Percentiles rank a stretch among this genome's conserved stretches.
phyloP scores from a whole-genome alignment of 164 flowering plant genomes.

The Nelumbo lutea region DNA sequence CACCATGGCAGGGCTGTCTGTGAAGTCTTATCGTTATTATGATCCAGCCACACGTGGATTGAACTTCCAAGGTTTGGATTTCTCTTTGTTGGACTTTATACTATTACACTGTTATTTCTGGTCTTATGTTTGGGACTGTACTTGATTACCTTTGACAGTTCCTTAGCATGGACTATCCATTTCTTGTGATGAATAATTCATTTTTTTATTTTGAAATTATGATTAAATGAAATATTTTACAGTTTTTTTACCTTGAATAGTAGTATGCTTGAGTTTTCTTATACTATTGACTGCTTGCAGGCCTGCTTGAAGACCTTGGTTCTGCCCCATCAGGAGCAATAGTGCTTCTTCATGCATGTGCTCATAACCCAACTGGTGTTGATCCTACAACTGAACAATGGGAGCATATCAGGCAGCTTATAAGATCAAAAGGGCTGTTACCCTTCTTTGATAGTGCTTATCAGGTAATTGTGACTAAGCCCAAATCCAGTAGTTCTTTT shows the following conservation, averaged over 20 bases:
- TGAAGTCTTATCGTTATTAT: constrained; percentile 87
- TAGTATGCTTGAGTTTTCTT: neutral
- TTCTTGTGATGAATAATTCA: neutral
- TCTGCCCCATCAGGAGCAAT: constrained; percentile 88
- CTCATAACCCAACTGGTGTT: constrained; percentile 99
- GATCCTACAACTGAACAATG: constrained; percentile 93
- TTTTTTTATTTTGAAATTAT: neutral
- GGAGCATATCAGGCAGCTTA: constrained; percentile 88
- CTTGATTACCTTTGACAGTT: neutral
- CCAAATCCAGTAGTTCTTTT: neutral
- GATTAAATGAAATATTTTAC: neutral
- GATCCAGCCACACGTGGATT: constrained; percentile 92
- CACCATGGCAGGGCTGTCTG: constrained; percentile 73
- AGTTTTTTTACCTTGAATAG: neutral
- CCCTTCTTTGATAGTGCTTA: constrained; percentile 99
- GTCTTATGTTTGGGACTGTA: neutral
- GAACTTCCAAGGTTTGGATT: constrained; percentile 63
- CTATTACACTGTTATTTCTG: neutral
- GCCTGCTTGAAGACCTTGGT: constrained; percentile 82
- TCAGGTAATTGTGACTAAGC: constrained; percentile 45
- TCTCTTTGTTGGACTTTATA: neutral
- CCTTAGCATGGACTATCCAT: neutral
- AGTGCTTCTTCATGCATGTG: constrained; percentile 99
- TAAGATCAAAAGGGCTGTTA: constrained; percentile 70
- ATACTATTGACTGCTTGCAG: constrained; percentile 28